These are phyloP conservation scores for Dactylellina sp. DNA, from an alignment of 2,329 filamentous ascomycete species.

Conservation along the genomic window DNA sequence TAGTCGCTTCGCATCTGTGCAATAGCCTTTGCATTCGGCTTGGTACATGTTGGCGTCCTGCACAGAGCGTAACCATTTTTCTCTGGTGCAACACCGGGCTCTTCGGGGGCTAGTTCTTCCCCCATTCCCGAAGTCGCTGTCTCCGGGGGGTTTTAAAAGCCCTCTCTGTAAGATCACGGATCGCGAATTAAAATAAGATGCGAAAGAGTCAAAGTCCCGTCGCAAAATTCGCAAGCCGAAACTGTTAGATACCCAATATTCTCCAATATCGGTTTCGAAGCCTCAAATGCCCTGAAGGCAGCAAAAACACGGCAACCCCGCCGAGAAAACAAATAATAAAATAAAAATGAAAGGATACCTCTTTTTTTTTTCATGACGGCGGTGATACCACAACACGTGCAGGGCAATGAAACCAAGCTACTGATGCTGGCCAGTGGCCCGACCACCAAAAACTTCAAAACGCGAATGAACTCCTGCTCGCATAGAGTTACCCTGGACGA, in stretches of 20 bases:
- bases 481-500: constrained; percentile 46
- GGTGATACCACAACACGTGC: constrained; percentile 55
- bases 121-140: too few species aligned
- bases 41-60: constrained; percentile 34
- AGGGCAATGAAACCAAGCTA: constrained; percentile 56
- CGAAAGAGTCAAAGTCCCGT: constrained; percentile 17
- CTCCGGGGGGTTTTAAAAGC: too few species aligned
- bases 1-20: constrained; percentile 30
- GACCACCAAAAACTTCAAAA: constrained; percentile 25
- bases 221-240: constrained; percentile 42
- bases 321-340: background rate
- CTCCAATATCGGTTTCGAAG: constrained; percentile 21
- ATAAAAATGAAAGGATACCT: constrained; percentile 3
- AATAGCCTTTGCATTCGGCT: constrained; percentile 34
- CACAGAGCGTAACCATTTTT: constrained; percentile 7
- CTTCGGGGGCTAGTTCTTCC: too few species aligned
- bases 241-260: constrained; percentile 23
- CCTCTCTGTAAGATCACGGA: background rate
- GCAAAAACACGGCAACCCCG: constrained; percentile 10
- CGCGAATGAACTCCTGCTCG: constrained; percentile 42
- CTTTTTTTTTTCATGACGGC: constrained; percentile 19
- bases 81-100: constrained; percentile 33
- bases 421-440: constrained; percentile 28
- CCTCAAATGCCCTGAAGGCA: constrained; percentile 18
- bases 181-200: background rate